phyloP scores from a whole-genome alignment of 2,329 filamentous ascomycete species.

The Endothia cerciana region DNA sequence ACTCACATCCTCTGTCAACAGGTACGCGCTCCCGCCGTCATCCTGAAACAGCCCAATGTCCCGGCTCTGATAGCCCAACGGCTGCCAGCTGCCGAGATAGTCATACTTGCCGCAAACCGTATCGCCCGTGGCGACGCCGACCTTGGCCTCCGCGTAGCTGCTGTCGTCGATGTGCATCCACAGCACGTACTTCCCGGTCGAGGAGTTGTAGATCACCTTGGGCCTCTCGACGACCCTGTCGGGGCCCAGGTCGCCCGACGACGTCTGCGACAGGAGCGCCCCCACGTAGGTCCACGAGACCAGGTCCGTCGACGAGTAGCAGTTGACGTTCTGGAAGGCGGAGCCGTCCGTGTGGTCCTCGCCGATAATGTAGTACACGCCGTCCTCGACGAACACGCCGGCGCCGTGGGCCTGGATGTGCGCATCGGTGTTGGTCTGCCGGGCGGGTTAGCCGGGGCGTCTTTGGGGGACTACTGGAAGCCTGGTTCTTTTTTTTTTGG shows the following conservation, averaged over 20 bases:
- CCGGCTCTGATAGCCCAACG: constrained; percentile 36
- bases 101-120: constrained; percentile 64
- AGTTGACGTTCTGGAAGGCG: constrained; percentile 68
- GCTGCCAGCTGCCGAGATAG: constrained; percentile 40
- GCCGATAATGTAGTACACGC: constrained; percentile 69
- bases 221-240: constrained; percentile 68
- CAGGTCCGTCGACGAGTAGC: constrained; percentile 66
- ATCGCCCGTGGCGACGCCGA: constrained; percentile 63
- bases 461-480: neutral
- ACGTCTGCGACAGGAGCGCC: constrained; percentile 57
- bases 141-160: constrained; percentile 64
- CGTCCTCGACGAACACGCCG: constrained; percentile 61
- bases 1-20: constrained; percentile 65
- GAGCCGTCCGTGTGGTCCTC: constrained; percentile 69
- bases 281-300: constrained; percentile 66
- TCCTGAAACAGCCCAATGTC: constrained; percentile 67
- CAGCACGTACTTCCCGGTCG: constrained; percentile 65
- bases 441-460: neutral
- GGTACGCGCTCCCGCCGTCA: constrained; percentile 62
- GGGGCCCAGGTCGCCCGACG: constrained; percentile 61
- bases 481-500: neutral
- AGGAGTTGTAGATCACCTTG: constrained; percentile 70
- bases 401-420: constrained; percentile 71
- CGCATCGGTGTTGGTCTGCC: constrained; percentile 37
- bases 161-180: constrained; percentile 70